phyloP scores from a whole-genome alignment of 306 rosid species.

The Cucurbita argyrosperma region DNA sequence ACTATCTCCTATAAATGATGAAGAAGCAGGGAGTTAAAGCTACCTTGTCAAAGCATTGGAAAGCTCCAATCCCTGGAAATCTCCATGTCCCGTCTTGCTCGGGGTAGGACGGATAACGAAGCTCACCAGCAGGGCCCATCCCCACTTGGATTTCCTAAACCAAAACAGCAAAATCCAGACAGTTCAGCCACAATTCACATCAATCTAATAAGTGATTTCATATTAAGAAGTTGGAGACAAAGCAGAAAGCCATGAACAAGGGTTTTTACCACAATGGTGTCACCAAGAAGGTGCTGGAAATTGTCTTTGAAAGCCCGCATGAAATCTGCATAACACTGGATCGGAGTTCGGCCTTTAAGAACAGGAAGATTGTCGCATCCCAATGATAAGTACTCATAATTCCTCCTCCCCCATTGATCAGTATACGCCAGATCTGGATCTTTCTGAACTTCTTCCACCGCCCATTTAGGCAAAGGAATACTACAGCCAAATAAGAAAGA shows the following conservation, averaged over 20 bases:
- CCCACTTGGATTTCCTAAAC: slow-evolving; percentile 96
- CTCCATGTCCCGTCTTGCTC: slow-evolving; percentile 83
- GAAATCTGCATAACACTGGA: slow-evolving; percentile 86
- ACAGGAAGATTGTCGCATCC: slow-evolving; percentile 76
- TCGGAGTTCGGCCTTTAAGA: slow-evolving; percentile 84
- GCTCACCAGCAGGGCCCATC: slow-evolving; percentile 99
- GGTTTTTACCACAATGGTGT: slow-evolving; percentile 71
- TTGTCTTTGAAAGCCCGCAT: slow-evolving; percentile 79
- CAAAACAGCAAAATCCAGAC: background rate
- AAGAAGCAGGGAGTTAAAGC: background rate
- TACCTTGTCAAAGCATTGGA: slow-evolving; percentile 95
- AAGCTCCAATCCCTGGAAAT: slow-evolving; percentile 52
- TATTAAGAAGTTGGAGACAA: too few relatives aligned
- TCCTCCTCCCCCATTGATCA: slow-evolving; percentile 96
- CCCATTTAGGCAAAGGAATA: slow-evolving; percentile 95
- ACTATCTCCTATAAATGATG: background rate
- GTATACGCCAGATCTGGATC: slow-evolving; percentile 83
- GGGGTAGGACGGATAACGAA: slow-evolving; percentile 94
- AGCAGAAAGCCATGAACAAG: too few relatives aligned
- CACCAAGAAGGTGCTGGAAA: slow-evolving; percentile 70
- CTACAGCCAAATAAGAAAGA: slow-evolving; percentile 21
- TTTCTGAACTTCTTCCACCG: slow-evolving; percentile 49
- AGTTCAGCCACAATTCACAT: too few relatives aligned
- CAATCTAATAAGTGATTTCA: too few relatives aligned
- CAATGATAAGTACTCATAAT: slow-evolving; percentile 68